Evolutionary conservation across 2,329 filamentous ascomycete species (phyloP).

Genomic region (Pseudogymnoascus sp.): DNA sequence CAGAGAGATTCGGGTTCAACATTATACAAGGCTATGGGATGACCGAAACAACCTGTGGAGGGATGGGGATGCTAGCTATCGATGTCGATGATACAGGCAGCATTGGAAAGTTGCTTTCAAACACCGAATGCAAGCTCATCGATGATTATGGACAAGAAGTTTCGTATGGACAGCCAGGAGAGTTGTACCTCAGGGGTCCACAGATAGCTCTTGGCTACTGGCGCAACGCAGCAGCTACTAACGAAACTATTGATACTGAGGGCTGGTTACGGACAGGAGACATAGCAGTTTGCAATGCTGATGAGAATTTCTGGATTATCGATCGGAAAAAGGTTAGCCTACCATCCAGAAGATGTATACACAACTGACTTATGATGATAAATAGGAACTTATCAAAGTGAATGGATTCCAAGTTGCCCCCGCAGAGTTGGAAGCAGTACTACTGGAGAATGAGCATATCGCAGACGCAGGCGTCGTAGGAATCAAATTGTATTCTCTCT

Average conservation of each 20-base stretch:
- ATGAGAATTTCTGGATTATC: conserved; percentile 46
- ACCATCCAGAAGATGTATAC: background rate
- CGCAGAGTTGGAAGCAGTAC: conserved; percentile 48
- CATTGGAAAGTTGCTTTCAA: conserved; percentile 49
- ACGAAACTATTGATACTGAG: conserved; percentile 43
- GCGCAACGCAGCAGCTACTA: conserved; percentile 49
- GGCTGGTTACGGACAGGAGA: conserved; percentile 58
- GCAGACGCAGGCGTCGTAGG: conserved; percentile 52
- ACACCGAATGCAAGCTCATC: conserved; percentile 48
- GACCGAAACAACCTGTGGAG: conserved; percentile 47
- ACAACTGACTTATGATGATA: background rate
- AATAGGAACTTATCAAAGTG: conserved; percentile 50
- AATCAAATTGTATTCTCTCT: conserved; percentile 33
- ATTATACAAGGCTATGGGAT: conserved; percentile 55
- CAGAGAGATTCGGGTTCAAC: conserved; percentile 35
- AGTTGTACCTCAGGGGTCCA: conserved; percentile 49
- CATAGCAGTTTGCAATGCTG: conserved; percentile 43
- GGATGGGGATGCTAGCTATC: conserved; percentile 38
- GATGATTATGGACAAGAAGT: conserved; percentile 49
- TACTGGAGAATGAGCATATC: conserved; percentile 46
- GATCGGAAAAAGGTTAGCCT: conserved; percentile 44
- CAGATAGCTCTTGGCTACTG: conserved; percentile 56
- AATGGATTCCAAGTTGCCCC: conserved; percentile 56
- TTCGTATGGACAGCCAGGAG: conserved; percentile 41
- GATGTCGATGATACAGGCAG: conserved; percentile 38